phyloP scores from a whole-genome alignment of 1,139 yeast species.

The Geotrichum aggregatum region DNA sequence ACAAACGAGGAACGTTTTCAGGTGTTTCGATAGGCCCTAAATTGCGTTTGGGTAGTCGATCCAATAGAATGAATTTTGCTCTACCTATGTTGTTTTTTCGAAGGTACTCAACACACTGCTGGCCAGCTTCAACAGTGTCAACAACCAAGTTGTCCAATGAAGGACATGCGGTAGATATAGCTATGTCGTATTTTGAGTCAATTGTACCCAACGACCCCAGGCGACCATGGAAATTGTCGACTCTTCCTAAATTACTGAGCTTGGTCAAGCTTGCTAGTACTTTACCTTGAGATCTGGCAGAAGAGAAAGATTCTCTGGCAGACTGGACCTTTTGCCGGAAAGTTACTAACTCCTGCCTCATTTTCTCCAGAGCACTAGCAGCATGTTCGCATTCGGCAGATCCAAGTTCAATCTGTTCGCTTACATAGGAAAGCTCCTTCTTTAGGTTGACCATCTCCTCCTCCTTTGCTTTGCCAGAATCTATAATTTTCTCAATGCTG shows the following conservation, averaged over 20 bases:
- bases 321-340: slow-evolving; percentile 64
- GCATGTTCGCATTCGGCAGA: slow-evolving; percentile 55
- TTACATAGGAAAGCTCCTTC: slow-evolving; percentile 47
- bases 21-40: slow-evolving; percentile 65
- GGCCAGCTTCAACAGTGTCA: slow-evolving; percentile 90
- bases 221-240: slow-evolving; percentile 82
- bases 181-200: slow-evolving; percentile 83
- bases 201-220: slow-evolving; percentile 87
- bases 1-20: slow-evolving; percentile 69
- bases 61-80: slow-evolving; percentile 79
- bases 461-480: slow-evolving; percentile 55
- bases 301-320: slow-evolving; percentile 55
- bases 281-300: slow-evolving; percentile 62
- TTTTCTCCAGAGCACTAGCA: slow-evolving; percentile 45
- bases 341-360: slow-evolving; percentile 52
- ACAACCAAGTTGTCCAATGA: slow-evolving; percentile 91
- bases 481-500: slow-evolving; percentile 47
- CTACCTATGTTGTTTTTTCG: slow-evolving; percentile 83
- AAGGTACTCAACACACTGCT: slow-evolving; percentile 80
- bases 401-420: slow-evolving; percentile 56
- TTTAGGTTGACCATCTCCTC: slow-evolving; percentile 42
- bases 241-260: slow-evolving; percentile 74
- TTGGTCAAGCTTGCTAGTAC: slow-evolving; percentile 68
- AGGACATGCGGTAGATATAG: slow-evolving; percentile 92
- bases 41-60: slow-evolving; percentile 65